A percentile compares a stretch with the other conserved stretches of the same genome.
These are phyloP conservation scores for Diospyros lotus DNA, from an alignment of 148 eudicot genomes.

Conservation along the genomic window DNA sequence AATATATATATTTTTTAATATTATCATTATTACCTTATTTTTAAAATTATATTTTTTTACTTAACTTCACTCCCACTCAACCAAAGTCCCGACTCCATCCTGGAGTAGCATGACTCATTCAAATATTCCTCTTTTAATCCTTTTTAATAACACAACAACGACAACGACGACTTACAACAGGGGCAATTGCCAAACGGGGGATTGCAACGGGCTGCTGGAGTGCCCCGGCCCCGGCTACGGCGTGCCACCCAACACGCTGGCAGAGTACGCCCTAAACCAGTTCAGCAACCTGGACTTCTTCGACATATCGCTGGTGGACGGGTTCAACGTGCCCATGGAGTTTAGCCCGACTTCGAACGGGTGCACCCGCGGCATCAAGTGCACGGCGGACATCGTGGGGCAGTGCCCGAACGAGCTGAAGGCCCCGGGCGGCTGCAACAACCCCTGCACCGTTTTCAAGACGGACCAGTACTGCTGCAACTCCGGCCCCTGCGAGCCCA, in stretches of 20 bases:
- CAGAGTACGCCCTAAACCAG: constrained; percentile 13
- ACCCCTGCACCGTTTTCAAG: constrained; percentile 33
- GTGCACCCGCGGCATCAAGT: constrained; percentile 9
- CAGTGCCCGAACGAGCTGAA: constrained; percentile 21
- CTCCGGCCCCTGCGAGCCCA: neutral
- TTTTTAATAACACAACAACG: too few relatives aligned
- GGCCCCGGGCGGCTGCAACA: constrained; percentile 27
- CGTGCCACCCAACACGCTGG: constrained; percentile 16
- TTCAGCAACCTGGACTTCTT: constrained; percentile 36
- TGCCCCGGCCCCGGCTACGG: constrained; percentile 8
- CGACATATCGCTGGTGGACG: constrained; percentile 57
- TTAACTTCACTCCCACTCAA: too few relatives aligned
- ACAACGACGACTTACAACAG: too few relatives aligned
- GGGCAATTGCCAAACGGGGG: constrained; percentile 26
- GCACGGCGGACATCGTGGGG: constrained; percentile 20
- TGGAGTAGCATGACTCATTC: too few relatives aligned
- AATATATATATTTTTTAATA: too few relatives aligned
- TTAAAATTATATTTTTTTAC: too few relatives aligned
- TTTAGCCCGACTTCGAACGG: constrained; percentile 25
- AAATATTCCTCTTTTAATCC: too few relatives aligned
- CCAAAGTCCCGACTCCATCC: too few relatives aligned
- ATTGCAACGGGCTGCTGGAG: constrained; percentile 22
- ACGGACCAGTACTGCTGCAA: constrained; percentile 22
- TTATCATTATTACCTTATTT: too few relatives aligned
- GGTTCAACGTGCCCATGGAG: constrained; percentile 50